phyloP scores from a whole-genome alignment of 2,329 filamentous ascomycete genomes.

The Fusarium sp. region DNA sequence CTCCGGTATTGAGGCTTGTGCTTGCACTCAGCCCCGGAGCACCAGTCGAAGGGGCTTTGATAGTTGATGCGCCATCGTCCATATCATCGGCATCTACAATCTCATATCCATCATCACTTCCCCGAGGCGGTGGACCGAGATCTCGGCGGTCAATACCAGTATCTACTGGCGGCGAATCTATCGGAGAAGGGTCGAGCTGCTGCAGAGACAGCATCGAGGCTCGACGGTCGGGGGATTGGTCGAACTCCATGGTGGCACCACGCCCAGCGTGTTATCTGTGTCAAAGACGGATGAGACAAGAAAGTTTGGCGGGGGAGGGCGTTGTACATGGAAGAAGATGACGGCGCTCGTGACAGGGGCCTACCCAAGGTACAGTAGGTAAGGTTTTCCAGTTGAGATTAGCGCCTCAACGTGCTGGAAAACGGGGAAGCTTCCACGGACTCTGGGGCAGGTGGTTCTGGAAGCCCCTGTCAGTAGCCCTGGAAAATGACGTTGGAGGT shows the following conservation, averaged over 20 bases:
- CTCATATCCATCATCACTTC: slow-evolving; percentile 46
- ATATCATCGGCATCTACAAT: slow-evolving; percentile 43
- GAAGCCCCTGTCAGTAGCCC: slow-evolving; percentile 32
- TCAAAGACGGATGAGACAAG: neutral
- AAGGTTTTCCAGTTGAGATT: slow-evolving; percentile 36
- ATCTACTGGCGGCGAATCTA: slow-evolving; percentile 63
- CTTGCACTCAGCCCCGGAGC: slow-evolving; percentile 67
- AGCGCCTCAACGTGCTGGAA: slow-evolving; percentile 41
- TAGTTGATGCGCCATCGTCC: slow-evolving; percentile 45
- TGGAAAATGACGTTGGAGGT: slow-evolving; percentile 42
- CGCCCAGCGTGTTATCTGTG: slow-evolving; percentile 13
- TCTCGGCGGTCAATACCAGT: slow-evolving; percentile 53
- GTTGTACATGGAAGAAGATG: slow-evolving; percentile 20
- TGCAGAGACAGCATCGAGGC: slow-evolving; percentile 67
- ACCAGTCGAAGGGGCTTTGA: slow-evolving; percentile 55
- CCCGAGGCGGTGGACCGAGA: slow-evolving; percentile 47
- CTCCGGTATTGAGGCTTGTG: slow-evolving; percentile 26
- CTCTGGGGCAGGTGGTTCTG: slow-evolving; percentile 35
- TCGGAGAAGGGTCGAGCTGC: slow-evolving; percentile 83
- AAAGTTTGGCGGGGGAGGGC: slow-evolving; percentile 30
- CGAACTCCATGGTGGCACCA: slow-evolving; percentile 39
- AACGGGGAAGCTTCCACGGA: slow-evolving; percentile 24
- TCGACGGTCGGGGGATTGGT: slow-evolving; percentile 35
- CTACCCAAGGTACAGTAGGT: neutral
- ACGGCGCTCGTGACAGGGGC: slow-evolving; percentile 29